These are phyloP conservation scores for Bauhinia variegata DNA, from an alignment of 306 rosid genomes.

Conservation along the genomic window DNA sequence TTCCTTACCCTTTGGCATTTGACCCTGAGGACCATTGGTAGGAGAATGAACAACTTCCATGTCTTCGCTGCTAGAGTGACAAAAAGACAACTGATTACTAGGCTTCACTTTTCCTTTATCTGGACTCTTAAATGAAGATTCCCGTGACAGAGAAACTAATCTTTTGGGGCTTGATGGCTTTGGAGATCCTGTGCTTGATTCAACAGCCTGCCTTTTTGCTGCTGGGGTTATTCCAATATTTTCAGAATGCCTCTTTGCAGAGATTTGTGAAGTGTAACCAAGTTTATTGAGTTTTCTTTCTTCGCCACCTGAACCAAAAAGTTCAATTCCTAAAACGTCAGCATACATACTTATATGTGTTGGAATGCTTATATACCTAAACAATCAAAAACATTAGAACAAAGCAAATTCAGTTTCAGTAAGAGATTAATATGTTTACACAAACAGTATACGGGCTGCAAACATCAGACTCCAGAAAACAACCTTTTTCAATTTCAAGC, in stretches of 20 bases:
- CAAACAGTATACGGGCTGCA: conserved; percentile 22
- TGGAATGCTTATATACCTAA: too few species aligned
- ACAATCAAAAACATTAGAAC: conserved; percentile 38
- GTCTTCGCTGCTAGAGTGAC: conserved; percentile 42
- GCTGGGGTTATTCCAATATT: conserved; percentile 54
- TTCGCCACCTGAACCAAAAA: conserved; percentile 49
- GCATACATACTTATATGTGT: conserved; percentile 1
- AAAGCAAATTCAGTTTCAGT: conserved; percentile 37
- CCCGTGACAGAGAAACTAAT: conserved; percentile 56
- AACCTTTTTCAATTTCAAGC: background rate
- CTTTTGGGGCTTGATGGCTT: conserved; percentile 66
- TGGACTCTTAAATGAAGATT: conserved; percentile 63
- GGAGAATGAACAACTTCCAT: conserved; percentile 52
- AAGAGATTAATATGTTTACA: conserved; percentile 15
- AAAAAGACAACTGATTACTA: conserved; percentile 47
- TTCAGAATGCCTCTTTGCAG: conserved; percentile 68
- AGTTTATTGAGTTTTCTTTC: conserved; percentile 42
- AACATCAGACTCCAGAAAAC: conserved; percentile 11
- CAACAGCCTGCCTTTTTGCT: conserved; percentile 73
- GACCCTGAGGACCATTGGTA: conserved; percentile 48
- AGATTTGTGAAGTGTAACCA: conserved; percentile 46
- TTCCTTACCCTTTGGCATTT: conserved; percentile 52
- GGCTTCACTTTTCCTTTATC: conserved; percentile 65
- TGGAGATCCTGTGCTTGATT: conserved; percentile 62
- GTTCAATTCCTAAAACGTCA: too few species aligned